Percentiles rank a stretch among this genome's conserved stretches.
Conservation (phyloP, 2,329 filamentous ascomycete species). For the Penicillium vulpinum region DNA sequence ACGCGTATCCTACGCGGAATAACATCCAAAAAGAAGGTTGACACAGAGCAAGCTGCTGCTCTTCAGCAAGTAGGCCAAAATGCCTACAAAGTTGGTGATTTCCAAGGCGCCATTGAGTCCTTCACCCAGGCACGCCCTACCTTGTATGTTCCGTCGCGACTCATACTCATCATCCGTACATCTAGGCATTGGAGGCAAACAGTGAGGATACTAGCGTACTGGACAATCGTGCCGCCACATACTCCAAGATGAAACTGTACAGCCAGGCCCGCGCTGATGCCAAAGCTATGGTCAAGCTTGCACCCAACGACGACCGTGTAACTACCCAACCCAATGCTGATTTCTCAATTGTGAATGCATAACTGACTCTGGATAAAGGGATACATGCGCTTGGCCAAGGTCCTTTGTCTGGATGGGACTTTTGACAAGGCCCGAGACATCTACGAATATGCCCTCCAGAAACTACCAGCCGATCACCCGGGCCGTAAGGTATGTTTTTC, state of each 20-base stretch:
- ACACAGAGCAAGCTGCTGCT: constrained; percentile 16
- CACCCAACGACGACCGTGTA: constrained; percentile 54
- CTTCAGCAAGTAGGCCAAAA: constrained; percentile 44
- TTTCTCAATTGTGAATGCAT: neutral
- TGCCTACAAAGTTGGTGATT: constrained; percentile 47
- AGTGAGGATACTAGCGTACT: constrained; percentile 45
- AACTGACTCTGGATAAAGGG: neutral
- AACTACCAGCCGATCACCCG: constrained; percentile 43
- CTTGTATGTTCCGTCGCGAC: constrained; percentile 1
- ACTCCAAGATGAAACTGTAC: constrained; percentile 54
- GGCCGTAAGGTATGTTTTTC: constrained; percentile 25
- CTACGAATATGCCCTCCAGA: constrained; percentile 58
- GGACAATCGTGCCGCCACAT: constrained; percentile 58
- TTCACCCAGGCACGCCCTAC: constrained; percentile 40
- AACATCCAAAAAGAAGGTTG: neutral
- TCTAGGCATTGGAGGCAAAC: constrained; percentile 40
- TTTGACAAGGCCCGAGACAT: constrained; percentile 53
- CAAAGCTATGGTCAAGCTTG: constrained; percentile 55
- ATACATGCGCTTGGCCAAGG: constrained; percentile 7
- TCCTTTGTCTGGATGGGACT: constrained; percentile 49
- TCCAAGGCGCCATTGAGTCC: constrained; percentile 44
- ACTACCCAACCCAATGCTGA: neutral
- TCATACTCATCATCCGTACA: constrained; percentile 10
- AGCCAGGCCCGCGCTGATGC: constrained; percentile 57
- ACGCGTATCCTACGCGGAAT: neutral